These are phyloP conservation scores for Sechiopsis laciniata DNA, from an alignment of 306 rosid genomes.

Conservation along the genomic window DNA sequence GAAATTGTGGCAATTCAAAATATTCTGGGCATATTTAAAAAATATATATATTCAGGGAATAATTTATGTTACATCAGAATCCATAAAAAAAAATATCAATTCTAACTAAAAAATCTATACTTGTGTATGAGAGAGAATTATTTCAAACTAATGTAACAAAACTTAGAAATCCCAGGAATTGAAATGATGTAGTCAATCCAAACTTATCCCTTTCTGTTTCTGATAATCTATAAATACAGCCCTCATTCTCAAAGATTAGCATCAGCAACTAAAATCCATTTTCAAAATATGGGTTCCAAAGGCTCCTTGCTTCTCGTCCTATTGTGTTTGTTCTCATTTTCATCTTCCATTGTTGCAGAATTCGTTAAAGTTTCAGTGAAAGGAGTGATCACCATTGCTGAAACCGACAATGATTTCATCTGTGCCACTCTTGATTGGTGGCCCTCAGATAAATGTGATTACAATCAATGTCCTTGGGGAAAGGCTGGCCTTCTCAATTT, in stretches of 20 bases:
- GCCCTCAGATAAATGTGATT: slow-evolving; percentile 56
- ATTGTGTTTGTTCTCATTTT: neutral
- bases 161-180: too few species aligned
- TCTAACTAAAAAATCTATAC: too few species aligned
- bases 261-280: too few species aligned
- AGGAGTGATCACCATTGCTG: slow-evolving; percentile 36
- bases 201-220: too few species aligned
- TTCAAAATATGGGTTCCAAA: slow-evolving; percentile 2
- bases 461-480: slow-evolving; percentile 53
- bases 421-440: slow-evolving; percentile 77
- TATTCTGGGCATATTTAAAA: too few species aligned
- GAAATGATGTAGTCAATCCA: too few species aligned
- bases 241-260: neutral
- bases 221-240: neutral
- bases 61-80: too few species aligned
- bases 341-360: slow-evolving; percentile 23
- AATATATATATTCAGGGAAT: too few species aligned
- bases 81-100: too few species aligned
- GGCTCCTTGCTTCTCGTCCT: neutral
- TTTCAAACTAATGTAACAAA: too few species aligned
- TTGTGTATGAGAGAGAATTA: too few species aligned
- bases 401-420: slow-evolving; percentile 45
- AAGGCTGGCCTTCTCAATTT: slow-evolving; percentile 40
- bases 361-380: slow-evolving; percentile 32
- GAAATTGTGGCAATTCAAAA: too few species aligned